A percentile compares a stretch with the other conserved stretches of the same genome.
phyloP scores from a whole-genome alignment of 2,329 filamentous ascomycete genomes.

The Karstenula rhodostoma region DNA sequence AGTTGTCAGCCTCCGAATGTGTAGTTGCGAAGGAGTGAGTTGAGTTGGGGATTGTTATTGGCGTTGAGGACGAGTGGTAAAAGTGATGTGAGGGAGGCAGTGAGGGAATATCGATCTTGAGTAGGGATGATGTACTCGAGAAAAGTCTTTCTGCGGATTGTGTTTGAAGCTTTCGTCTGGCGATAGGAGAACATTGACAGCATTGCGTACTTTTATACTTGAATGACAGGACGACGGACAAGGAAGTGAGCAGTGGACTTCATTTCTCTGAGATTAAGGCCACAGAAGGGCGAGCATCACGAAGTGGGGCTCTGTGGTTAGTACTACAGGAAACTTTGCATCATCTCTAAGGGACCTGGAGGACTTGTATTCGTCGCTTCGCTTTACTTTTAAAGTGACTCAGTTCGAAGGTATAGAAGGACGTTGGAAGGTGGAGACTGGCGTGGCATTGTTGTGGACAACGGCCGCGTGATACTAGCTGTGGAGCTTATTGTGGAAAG shows the following conservation, averaged over 20 bases:
- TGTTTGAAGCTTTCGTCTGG: too few species aligned
- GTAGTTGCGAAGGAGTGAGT: neutral
- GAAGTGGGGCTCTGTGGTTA: conserved; percentile 5
- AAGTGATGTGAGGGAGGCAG: neutral
- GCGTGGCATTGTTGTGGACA: neutral
- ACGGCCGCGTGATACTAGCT: conserved; percentile 1
- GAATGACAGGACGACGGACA: neutral
- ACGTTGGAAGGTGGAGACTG: conserved; percentile 6
- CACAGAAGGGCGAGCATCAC: conserved; percentile 4
- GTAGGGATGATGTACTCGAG: neutral
- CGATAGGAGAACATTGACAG: neutral
- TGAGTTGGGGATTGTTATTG: neutral
- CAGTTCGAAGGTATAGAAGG: neutral
- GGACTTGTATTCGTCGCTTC: conserved; percentile 9
- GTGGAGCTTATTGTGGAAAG: neutral
- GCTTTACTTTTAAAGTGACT: neutral
- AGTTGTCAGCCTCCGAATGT: neutral
- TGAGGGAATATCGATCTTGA: neutral
- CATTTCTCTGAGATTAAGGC: neutral
- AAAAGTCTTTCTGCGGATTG: neutral
- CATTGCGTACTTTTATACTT: neutral
- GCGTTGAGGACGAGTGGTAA: neutral
- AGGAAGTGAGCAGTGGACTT: conserved; percentile 2
- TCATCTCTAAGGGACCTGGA: neutral
- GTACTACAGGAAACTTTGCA: neutral